Evolutionary conservation across 2,329 filamentous ascomycete genomes (phyloP).

Genomic region (Aspergillus sclerotialis): DNA sequence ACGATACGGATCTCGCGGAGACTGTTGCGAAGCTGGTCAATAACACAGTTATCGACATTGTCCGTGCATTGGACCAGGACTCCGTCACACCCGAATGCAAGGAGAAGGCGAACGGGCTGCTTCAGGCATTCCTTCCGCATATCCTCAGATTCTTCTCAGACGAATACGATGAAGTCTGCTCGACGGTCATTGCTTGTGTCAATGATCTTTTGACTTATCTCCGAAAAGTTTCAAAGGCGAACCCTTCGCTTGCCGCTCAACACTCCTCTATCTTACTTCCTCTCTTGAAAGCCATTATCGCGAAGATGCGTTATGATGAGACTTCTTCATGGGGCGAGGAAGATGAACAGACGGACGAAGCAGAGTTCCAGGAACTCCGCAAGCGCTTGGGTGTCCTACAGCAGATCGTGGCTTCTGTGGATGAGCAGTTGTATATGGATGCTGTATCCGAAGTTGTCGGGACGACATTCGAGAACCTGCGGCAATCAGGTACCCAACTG

Average conservation of each 20-base stretch:
- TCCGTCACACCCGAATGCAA: slow-evolving; percentile 54
- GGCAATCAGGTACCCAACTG: slow-evolving; percentile 64
- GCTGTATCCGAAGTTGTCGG: slow-evolving; percentile 83
- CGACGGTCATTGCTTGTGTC: slow-evolving; percentile 85
- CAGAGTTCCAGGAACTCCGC: slow-evolving; percentile 90
- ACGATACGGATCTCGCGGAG: slow-evolving; percentile 93
- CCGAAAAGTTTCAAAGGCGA: slow-evolving; percentile 64
- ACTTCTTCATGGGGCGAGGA: slow-evolving; percentile 90
- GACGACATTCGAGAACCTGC: slow-evolving; percentile 74
- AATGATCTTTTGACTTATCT: slow-evolving; percentile 89
- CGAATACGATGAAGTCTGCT: slow-evolving; percentile 97
- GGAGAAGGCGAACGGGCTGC: slow-evolving; percentile 69
- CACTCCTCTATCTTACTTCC: slow-evolving; percentile 79
- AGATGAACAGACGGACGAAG: slow-evolving; percentile 91
- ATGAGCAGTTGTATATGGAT: slow-evolving; percentile 82
- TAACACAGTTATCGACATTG: slow-evolving; percentile 76
- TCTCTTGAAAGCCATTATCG: slow-evolving; percentile 83
- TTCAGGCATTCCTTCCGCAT: slow-evolving; percentile 78
- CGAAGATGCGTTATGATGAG: slow-evolving; percentile 97
- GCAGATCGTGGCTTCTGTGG: slow-evolving; percentile 83
- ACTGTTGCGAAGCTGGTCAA: slow-evolving; percentile 94
- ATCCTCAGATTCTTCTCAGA: slow-evolving; percentile 93
- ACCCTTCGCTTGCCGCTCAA: slow-evolving; percentile 58
- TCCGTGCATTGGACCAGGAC: slow-evolving; percentile 73
- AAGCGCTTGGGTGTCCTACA: slow-evolving; percentile 86